phyloP scores from a whole-genome alignment of 2,329 filamentous ascomycete genomes.

The Aureobasidium sp. region DNA sequence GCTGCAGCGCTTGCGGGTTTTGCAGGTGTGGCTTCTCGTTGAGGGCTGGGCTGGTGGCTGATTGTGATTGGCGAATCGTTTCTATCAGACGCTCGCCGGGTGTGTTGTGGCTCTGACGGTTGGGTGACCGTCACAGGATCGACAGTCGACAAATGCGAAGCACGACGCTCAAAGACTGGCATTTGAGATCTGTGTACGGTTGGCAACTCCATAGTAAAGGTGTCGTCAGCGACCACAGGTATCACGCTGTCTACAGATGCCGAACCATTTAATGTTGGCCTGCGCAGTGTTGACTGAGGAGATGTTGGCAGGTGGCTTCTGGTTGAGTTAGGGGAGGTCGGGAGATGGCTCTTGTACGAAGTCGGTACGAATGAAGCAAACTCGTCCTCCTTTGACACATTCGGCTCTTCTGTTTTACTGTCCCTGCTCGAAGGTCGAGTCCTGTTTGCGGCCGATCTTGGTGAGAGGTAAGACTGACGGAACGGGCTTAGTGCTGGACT shows the following conservation, averaged over 20 bases:
- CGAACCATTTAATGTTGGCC: slow-evolving; percentile 34
- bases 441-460: slow-evolving; percentile 11
- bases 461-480: slow-evolving; percentile 10
- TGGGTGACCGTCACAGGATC: not conserved
- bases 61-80: slow-evolving; percentile 13
- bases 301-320: slow-evolving; percentile 26
- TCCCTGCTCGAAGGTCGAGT: slow-evolving; percentile 30
- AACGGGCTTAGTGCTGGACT: slow-evolving; percentile 17
- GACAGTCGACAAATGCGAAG: not conserved
- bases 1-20: slow-evolving; percentile 22
- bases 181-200: slow-evolving; percentile 27
- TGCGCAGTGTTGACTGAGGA: slow-evolving; percentile 18
- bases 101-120: not conserved
- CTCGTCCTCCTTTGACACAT: slow-evolving; percentile 35
- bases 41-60: slow-evolving; percentile 14
- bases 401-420: slow-evolving; percentile 20
- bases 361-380: slow-evolving; percentile 43
- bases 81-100: slow-evolving; percentile 1
- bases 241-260: slow-evolving; percentile 35
- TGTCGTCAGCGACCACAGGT: slow-evolving; percentile 33
- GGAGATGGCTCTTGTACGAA: slow-evolving; percentile 20
- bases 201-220: slow-evolving; percentile 47
- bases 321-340: slow-evolving; percentile 21
- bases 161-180: slow-evolving; percentile 17
- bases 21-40: slow-evolving; percentile 21